Conservation (phyloP, 2,329 filamentous ascomycete species). For the Aaosphaeria arxii region DNA sequence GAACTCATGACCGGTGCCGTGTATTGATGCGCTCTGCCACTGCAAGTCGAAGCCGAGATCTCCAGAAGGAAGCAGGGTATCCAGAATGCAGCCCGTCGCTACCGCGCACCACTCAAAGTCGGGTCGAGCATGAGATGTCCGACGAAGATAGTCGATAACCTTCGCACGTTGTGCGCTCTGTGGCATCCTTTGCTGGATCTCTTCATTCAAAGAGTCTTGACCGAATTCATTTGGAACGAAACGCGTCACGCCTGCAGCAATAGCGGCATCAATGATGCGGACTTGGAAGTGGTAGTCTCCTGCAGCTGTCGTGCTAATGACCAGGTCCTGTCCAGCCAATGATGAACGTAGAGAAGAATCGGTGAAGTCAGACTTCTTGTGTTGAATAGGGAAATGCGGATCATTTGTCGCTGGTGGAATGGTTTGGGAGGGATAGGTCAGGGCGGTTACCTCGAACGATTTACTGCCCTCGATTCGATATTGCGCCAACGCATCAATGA, state of each 20-base stretch:
- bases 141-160: conserved; percentile 27
- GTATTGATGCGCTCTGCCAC: conserved; percentile 39
- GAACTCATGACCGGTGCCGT: conserved; percentile 30
- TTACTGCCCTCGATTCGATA: neutral
- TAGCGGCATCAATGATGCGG: conserved; percentile 38
- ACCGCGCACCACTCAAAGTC: conserved; percentile 34
- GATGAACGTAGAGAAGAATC: conserved; percentile 24
- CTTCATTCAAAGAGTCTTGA: conserved; percentile 29
- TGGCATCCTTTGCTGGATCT: conserved; percentile 26
- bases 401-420: conserved; percentile 15
- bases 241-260: conserved; percentile 38
- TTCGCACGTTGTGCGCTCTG: conserved; percentile 25
- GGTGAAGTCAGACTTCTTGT: conserved; percentile 29
- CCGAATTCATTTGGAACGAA: conserved; percentile 45
- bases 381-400: conserved; percentile 7
- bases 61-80: conserved; percentile 28
- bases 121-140: conserved; percentile 3
- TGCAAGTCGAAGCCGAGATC: conserved; percentile 37
- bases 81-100: conserved; percentile 33
- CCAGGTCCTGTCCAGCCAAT: conserved; percentile 36
- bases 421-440: conserved; percentile 23
- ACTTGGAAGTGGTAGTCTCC: conserved; percentile 22
- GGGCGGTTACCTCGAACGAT: conserved; percentile 12
- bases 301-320: conserved; percentile 33
- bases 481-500: conserved; percentile 19